Conservation (phyloP, 2,329 filamentous ascomycete species). For the Fusarium brevicatenulatum region DNA sequence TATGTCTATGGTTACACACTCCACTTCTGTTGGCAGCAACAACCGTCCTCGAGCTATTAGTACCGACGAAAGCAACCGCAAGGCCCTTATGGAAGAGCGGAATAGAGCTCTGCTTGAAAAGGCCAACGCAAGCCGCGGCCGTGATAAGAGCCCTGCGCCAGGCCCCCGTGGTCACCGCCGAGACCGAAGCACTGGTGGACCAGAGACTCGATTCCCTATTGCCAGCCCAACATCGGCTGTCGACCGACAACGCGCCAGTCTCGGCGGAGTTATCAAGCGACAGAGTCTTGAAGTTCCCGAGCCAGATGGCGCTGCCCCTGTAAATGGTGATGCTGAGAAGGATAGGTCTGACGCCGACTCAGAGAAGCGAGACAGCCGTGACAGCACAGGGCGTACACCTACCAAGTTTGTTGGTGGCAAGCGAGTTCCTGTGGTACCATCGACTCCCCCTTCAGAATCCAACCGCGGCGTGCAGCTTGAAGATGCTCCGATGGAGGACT, state of each 20-base stretch:
- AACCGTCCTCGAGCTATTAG: conserved; percentile 86
- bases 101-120: conserved; percentile 82
- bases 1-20: conserved; percentile 75
- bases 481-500: conserved; percentile 64
- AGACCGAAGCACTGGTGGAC: conserved; percentile 79
- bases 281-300: conserved; percentile 85
- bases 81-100: conserved; percentile 92
- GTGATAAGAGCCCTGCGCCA: conserved; percentile 78
- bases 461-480: conserved; percentile 61
- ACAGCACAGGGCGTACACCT: conserved; percentile 65
- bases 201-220: conserved; percentile 87
- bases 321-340: conserved; percentile 54
- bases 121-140: conserved; percentile 70
- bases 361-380: conserved; percentile 74
- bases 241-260: conserved; percentile 61
- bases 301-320: conserved; percentile 57
- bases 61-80: conserved; percentile 94
- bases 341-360: conserved; percentile 39
- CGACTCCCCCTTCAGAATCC: conserved; percentile 46
- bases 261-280: conserved; percentile 64
- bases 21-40: conserved; percentile 62
- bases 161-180: conserved; percentile 73
- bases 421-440: conserved; percentile 48
- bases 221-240: conserved; percentile 68
- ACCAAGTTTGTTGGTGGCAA: conserved; percentile 62